Evolutionary conservation across 202 grass and related monocot genomes (phyloP), one percentile per base, ranked within the genome.

Genomic region (Hordeum pubiflorum): DNA sequence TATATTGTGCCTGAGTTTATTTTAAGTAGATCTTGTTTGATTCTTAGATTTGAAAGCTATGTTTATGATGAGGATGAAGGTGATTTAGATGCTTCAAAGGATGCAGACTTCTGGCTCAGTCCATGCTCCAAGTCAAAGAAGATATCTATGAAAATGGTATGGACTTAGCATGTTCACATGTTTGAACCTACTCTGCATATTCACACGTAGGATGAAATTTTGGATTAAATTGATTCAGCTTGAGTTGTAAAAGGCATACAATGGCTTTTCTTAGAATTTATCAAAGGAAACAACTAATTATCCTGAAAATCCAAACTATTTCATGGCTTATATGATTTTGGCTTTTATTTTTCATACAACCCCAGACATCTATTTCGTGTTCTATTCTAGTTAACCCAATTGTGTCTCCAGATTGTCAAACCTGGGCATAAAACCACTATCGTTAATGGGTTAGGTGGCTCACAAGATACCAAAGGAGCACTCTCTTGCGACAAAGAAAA

Each of bases 341-440:
- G 13, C 31, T 64, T 64, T 63, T 63, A 63, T 64, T 34, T 64
- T 34, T 64, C 29, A 34, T 18, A 34, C 62, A 63, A 24, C 57
- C 68, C 62, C 76, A 11, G 11, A 20, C 40, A 2, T 57, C 32
- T 83, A 56, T 50, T 62, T 62, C 58, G 34, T 54, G 14, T 21
- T 7, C 15, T 26, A 31, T 54, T 46, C 13, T 81, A 70, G 73
- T 63, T 43, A 69, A n/a, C 43, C 20, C 48, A 21, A 26, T 75
- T 76, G 21, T 89, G 38, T 69, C 77, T 81, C 27, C 74, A 93
- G 91, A 71, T 57, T 50, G 62, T 63, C 64, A 92, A 87, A 52
- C 52, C 56, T 52, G 58, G 38, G 72, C 69, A 27, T 76, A 64
- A 68, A 75, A 44, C 32, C 64, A 56, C 43, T 75, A 7, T 78